Evolutionary conservation across 306 rosid genomes (phyloP).

Genomic region (Trifolium dubium): DNA sequence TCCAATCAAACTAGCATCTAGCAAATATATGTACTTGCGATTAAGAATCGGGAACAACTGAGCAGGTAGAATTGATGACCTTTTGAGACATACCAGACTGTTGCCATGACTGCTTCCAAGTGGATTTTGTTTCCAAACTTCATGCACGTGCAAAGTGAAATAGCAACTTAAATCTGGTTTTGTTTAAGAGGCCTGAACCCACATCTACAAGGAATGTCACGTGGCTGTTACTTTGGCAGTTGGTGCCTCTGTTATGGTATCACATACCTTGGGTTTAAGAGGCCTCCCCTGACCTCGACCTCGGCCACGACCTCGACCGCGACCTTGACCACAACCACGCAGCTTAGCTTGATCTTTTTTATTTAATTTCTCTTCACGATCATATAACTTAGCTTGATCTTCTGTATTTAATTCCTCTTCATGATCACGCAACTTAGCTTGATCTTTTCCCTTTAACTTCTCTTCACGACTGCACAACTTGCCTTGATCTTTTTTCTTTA

Average conservation of each 20-base stretch:
- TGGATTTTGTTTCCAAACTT: not conserved
- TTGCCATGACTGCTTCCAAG: not conserved
- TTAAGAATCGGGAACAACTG: not conserved
- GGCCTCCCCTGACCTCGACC: constrained; percentile 30
- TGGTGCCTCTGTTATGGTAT: not conserved
- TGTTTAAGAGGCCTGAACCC: constrained; percentile 26
- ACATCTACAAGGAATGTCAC: constrained; percentile 25
- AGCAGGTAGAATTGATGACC: not conserved
- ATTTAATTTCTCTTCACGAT: not conserved
- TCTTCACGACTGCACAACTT: not conserved
- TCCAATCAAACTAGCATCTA: not conserved
- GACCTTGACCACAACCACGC: not conserved
- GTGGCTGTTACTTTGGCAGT: not conserved
- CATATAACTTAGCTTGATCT: not conserved
- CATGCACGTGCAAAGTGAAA: not conserved
- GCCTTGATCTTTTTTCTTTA: not conserved
- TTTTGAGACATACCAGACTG: not conserved
- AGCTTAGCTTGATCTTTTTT: constrained; percentile 24
- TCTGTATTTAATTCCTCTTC: not conserved
- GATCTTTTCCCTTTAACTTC: not conserved
- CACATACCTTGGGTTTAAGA: constrained; percentile 14
- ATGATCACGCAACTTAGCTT: not conserved
- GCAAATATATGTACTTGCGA: not conserved
- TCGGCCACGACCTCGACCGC: not conserved
- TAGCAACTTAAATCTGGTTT: constrained; percentile 7